A percentile compares a stretch with the other conserved stretches of the same genome.
These are phyloP conservation scores for Cerrena zonata DNA, from an alignment of 1,284 basidiomycete genomes.

Conservation along the genomic window DNA sequence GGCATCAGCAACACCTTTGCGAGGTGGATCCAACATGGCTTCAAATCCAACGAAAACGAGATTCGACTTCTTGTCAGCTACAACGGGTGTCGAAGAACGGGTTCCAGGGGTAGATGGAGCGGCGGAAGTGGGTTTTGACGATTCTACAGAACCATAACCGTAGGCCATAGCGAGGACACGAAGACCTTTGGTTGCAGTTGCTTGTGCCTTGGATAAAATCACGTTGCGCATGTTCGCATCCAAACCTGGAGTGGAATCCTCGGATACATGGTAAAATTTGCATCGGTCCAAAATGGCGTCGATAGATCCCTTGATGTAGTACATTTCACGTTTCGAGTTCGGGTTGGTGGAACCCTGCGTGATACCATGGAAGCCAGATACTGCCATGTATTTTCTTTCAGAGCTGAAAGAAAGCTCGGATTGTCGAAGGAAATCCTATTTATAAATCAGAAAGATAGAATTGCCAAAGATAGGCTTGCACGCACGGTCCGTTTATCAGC, in stretches of 20 bases:
- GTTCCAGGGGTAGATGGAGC: slow-evolving; percentile 20
- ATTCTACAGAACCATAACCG: slow-evolving; percentile 60
- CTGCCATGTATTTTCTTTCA: slow-evolving; percentile 88
- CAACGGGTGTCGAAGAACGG: slow-evolving; percentile 24
- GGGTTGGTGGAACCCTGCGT: slow-evolving; percentile 29
- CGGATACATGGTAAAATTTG: slow-evolving; percentile 81
- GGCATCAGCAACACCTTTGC: slow-evolving; percentile 87
- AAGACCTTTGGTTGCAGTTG: slow-evolving; percentile 71
- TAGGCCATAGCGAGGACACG: slow-evolving; percentile 89
- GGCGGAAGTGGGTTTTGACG: slow-evolving; percentile 24
- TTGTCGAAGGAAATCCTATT: slow-evolving; percentile 65
- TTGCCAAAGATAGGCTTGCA: slow-evolving; percentile 5
- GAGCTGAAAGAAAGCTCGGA: slow-evolving; percentile 88
- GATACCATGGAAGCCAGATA: slow-evolving; percentile 61
- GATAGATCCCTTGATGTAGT: slow-evolving; percentile 90
- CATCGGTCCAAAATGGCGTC: slow-evolving; percentile 83
- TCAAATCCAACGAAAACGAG: slow-evolving; percentile 89
- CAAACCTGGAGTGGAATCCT: slow-evolving; percentile 74
- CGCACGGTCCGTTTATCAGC: slow-evolving; percentile 68
- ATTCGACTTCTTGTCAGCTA: slow-evolving; percentile 38
- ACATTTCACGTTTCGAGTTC: slow-evolving; percentile 49
- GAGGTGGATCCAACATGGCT: slow-evolving; percentile 92
- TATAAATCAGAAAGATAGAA: background rate
- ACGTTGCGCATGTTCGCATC: slow-evolving; percentile 62
- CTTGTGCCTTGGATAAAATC: slow-evolving; percentile 67